These are phyloP conservation scores for Periglandula ipomoeae DNA, from an alignment of 2,329 filamentous ascomycete species.

Conservation along the genomic window DNA sequence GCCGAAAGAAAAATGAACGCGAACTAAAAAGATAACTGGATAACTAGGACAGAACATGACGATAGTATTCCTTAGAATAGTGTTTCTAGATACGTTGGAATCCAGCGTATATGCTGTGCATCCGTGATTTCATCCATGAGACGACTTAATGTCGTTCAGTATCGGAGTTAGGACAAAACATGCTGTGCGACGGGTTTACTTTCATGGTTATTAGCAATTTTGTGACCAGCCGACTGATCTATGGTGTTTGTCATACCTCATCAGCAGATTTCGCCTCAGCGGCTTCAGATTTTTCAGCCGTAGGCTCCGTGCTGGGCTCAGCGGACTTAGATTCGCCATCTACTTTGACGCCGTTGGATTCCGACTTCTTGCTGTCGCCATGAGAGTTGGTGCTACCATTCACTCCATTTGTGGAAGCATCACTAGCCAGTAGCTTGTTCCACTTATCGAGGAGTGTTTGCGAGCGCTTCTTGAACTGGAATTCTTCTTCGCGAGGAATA, in stretches of 20 bases:
- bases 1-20: neutral
- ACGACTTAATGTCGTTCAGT: neutral
- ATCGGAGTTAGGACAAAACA: neutral
- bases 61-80: neutral
- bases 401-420: conserved; percentile 38
- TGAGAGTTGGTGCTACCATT: conserved; percentile 29
- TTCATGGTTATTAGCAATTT: neutral
- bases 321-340: conserved; percentile 12
- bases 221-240: neutral
- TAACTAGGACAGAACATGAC: neutral
- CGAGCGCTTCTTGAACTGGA: conserved; percentile 78
- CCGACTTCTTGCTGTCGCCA: conserved; percentile 15
- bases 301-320: conserved; percentile 7
- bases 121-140: neutral
- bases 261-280: conserved; percentile 16
- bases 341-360: conserved; percentile 31
- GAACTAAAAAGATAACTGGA: neutral
- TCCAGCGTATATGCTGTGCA: neutral
- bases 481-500: conserved; percentile 84
- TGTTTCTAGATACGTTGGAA: neutral
- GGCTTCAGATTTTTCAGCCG: conserved; percentile 11
- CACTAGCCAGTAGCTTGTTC: conserved; percentile 70
- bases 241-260: conserved; percentile 18
- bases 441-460: conserved; percentile 74
- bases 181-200: neutral